Percentiles rank a stretch among this genome's conserved stretches.
phyloP scores from a whole-genome alignment of 305 asterid genomes.

The Rubia peregrina region DNA sequence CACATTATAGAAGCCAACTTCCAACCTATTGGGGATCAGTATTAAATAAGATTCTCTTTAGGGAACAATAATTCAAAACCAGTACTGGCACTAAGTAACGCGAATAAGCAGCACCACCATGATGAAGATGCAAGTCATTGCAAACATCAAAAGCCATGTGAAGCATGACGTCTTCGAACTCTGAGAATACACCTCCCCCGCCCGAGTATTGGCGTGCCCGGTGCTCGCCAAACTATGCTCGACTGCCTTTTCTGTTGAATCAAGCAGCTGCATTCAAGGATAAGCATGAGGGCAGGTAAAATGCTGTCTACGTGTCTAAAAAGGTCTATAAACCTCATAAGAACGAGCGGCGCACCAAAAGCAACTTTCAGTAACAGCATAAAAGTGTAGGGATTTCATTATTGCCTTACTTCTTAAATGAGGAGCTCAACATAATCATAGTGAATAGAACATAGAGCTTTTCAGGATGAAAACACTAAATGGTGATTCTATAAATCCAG shows the following conservation, averaged over 20 bases:
- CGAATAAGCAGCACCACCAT: slow-evolving; percentile 91
- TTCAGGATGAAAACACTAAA: background rate
- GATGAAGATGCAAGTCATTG: slow-evolving; percentile 58
- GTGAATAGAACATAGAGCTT: background rate
- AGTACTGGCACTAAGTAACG: slow-evolving; percentile 34
- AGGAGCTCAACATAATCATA: background rate
- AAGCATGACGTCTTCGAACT: slow-evolving; percentile 71
- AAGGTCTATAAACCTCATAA: background rate
- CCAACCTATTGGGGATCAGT: background rate
- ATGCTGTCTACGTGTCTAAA: background rate
- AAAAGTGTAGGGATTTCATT: background rate
- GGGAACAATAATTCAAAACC: background rate
- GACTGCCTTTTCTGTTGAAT: slow-evolving; percentile 82
- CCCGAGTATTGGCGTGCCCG: slow-evolving; percentile 61
- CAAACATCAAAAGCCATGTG: slow-evolving; percentile 68
- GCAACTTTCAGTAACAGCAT: background rate
- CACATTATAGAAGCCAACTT: background rate
- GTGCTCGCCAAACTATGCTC: slow-evolving; percentile 91
- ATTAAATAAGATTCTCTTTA: background rate
- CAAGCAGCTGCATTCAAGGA: slow-evolving; percentile 52
- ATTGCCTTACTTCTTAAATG: background rate
- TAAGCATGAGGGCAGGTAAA: background rate
- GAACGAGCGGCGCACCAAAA: background rate
- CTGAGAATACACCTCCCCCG: slow-evolving; percentile 58
- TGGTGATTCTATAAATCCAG: background rate